Evolutionary conservation across 2,329 filamentous ascomycete species (phyloP), one percentile per base, ranked within the genome.

Genomic region (Colletotrichum lentis): DNA sequence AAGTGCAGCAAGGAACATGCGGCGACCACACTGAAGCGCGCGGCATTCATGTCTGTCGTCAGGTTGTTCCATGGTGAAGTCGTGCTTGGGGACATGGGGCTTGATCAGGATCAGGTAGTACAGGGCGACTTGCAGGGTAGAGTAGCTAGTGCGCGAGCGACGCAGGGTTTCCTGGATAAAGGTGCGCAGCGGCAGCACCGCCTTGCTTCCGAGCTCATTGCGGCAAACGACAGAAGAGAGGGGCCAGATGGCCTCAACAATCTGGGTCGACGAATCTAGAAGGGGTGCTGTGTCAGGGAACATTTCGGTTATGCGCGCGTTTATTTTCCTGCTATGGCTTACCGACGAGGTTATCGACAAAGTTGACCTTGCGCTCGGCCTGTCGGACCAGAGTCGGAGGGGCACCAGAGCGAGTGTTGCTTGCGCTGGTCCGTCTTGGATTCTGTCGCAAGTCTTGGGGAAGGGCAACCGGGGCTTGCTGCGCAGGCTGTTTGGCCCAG

Each of bases 111-210:
- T 90, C 75, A 99, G 83, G 78, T 99, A 99, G 80, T 97, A 99
- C 70, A 99, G 84, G 31, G 96, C 95, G 69, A 99, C 96, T 81
- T 98, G 96, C 62, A 99, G 84, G 37, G 96, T 99, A 67, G 95
- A 98, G 82, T 97, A 99, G 82, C 94, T 97, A 50, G 96, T 97
- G 75, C 95, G 90, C 69, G 96, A 99, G 74, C 96, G 90, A 73
- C 94, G 92, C 72, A 99, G 85, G 22, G 96, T 98, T 84, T 98
- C 96, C 80, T 98, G 94, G 74, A 99, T 98, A 78, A 98, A 99
- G 62, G 91, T 97, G 73, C 94, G 92, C 74, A 99, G 85, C 68
- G 95, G 94, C 72, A 99, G 83, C 69, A 97, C 92, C 60, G 91
- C 89, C 77, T 91, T 93, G 76, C 86, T 86, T 68, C 88, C 90